These are phyloP conservation scores for Setaria viridis DNA, from an alignment of 202 grass and related monocot species.

Conservation along the genomic window DNA sequence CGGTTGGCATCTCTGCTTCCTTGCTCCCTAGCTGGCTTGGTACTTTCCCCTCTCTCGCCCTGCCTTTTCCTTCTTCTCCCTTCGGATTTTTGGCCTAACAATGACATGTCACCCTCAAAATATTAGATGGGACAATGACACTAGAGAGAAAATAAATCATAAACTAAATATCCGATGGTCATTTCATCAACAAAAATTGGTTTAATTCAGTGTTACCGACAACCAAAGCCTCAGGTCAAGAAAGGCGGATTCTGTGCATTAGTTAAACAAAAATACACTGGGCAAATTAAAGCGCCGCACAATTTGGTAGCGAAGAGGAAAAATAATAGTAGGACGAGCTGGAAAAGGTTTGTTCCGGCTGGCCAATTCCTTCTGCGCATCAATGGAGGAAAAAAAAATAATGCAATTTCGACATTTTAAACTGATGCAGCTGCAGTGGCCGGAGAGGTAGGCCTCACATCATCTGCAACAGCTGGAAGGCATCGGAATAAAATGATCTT, in stretches of 20 bases:
- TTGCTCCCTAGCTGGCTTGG: conserved; percentile 17
- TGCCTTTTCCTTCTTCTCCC: neutral
- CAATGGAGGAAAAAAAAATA: conserved; percentile 18
- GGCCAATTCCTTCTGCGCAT: conserved; percentile 16
- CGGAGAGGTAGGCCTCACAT: conserved; percentile 39
- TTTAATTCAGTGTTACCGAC: neutral
- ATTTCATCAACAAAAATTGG: neutral
- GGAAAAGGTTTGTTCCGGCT: conserved; percentile 13
- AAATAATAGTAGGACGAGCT: neutral
- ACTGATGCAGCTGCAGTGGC: conserved; percentile 25
- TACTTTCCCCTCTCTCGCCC: conserved; percentile 48
- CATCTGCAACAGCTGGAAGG: conserved; percentile 43
- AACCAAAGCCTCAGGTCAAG: conserved; percentile 21
- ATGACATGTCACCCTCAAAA: conserved; percentile 52
- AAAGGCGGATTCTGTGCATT: neutral
- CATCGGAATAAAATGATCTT: neutral
- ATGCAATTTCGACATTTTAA: conserved; percentile 41
- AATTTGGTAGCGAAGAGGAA: neutral
- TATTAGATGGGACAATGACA: neutral
- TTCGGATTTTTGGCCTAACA: conserved; percentile 39
- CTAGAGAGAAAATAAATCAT: neutral
- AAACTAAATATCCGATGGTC: neutral
- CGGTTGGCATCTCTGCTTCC: conserved; percentile 39
- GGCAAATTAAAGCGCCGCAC: neutral
- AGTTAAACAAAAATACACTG: neutral